Base-by-base conservation (phyloP, 768 basidiomycete species). In the Podaxis sp. region DNA sequence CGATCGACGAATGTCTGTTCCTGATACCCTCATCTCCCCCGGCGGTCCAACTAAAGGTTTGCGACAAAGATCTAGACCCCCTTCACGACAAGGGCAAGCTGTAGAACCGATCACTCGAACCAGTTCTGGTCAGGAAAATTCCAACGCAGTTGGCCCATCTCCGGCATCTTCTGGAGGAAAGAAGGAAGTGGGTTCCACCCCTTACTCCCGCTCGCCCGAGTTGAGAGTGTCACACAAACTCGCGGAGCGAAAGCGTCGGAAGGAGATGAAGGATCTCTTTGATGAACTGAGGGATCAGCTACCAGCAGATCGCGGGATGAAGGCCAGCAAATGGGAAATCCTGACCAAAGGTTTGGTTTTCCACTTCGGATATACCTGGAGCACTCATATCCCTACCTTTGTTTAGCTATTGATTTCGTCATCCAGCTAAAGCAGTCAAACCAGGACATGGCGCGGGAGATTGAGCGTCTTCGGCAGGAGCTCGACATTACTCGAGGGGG, bases 271-370 rank as follows among this genome's bases (percentile, higher is more conserved):
- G 71, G 95, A 98, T 62, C 73, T 99, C 47, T 98, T 98, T 70
- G 97, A 99, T 66, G 97, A 99, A 72, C 76, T 99, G 64, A 83
- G 94, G 61, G 95, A 97, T 72, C 87, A 92, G 68, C 77, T 99
- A 25, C 97, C 97, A 1, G 89, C 89, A 55, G 94, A 94, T 76
- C 84, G 90, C 55, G 94, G 90, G 46, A 91, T 95, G 87, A 98
- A 98, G 71, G 90, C 93, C 18, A 95, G 92, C 76, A 99, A 99
- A 76, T 98, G 96, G 97, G 97, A 99, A 77, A 98, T 98, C 63
- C 76, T 99, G 36, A 95, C 89, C 74, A 96, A 97, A 87, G 92
- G 95, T 92, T 65, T 64, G 81, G 71, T 60, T 37, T 61, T 21
- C 56, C 59, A 50, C 40, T 48, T 55, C 38, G 16, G 62, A 44